phyloP scores from a whole-genome alignment of 2,329 filamentous ascomycete genomes.

The Ascochyta viciae-villosae region DNA sequence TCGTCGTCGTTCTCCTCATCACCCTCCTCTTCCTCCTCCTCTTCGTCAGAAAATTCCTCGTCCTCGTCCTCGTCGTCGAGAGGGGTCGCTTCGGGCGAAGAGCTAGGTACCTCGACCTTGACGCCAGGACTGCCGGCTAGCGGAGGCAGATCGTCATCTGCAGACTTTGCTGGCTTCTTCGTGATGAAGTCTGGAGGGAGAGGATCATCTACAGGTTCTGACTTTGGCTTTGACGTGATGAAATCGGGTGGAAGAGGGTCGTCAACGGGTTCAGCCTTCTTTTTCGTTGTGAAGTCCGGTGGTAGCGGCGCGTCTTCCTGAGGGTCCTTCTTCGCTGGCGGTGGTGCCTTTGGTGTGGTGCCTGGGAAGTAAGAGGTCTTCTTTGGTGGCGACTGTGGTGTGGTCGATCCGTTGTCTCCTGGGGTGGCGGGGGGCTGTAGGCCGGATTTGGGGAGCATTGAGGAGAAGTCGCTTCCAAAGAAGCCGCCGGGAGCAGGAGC shows the following conservation, averaged over 20 bases:
- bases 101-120: slow-evolving; percentile 49
- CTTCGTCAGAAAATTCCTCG: slow-evolving; percentile 51
- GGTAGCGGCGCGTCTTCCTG: slow-evolving; percentile 49
- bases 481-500: slow-evolving; percentile 57
- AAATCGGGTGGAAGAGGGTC: slow-evolving; percentile 50
- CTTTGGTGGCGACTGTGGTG: slow-evolving; percentile 44
- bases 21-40: slow-evolving; percentile 45
- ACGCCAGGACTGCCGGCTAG: slow-evolving; percentile 58
- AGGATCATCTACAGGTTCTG: slow-evolving; percentile 46
- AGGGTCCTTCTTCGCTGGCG: slow-evolving; percentile 38
- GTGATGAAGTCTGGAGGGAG: slow-evolving; percentile 48
- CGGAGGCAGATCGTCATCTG: slow-evolving; percentile 52
- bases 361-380: slow-evolving; percentile 31
- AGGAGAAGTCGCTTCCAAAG: slow-evolving; percentile 69
- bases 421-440: slow-evolving; percentile 44
- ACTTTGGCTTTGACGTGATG: slow-evolving; percentile 35
- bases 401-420: slow-evolving; percentile 48
- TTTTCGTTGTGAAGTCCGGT: slow-evolving; percentile 44
- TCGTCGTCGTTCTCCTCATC: slow-evolving; percentile 44
- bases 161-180: slow-evolving; percentile 38
- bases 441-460: slow-evolving; percentile 59
- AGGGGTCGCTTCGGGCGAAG: slow-evolving; percentile 42
- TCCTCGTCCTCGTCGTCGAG: slow-evolving; percentile 40
- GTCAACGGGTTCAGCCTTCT: slow-evolving; percentile 37
- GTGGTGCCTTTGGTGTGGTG: slow-evolving; percentile 39